Evolutionary conservation across 495 filamentous ascomycete species (phyloP), one percentile per base, ranked within the genome.

Genomic region (Podospora bellae-mahoneyi): DNA sequence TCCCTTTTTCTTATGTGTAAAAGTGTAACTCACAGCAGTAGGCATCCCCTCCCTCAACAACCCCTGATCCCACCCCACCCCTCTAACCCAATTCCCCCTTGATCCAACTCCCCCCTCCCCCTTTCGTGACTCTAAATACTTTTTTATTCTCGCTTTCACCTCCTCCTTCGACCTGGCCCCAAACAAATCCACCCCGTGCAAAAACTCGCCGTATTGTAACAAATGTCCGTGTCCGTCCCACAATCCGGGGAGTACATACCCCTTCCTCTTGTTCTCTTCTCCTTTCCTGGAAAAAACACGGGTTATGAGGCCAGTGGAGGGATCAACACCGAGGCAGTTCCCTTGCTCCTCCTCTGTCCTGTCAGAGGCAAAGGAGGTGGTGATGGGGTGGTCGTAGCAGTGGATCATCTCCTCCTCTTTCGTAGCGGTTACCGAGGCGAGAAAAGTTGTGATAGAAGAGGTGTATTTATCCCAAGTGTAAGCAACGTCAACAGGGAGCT

Each of bases 181-280:
- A 71, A 88, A 89, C 9, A 90, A 71, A 65, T 85, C 81, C 0
- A 85, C 88, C 44, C 82, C 84, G 68, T 87, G 81, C 67, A 90
- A 72, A 69, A 89, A 88, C 75, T 90, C 87, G 20, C 88, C 88
- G 73, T 88, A 89, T 68, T 80, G 81, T 26, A 88, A 68, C 67
- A 90, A 70, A 71, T 90, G 88, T 0, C 87, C 88, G 66, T 90
- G 88, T 0, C 85, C 87, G 66, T 90, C 88, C 84, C 87, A 89
- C 4, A 90, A 73, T 0, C 88, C 88, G 0, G 88, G 88, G 59
- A 88, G 75, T 1, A 82, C 84, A 67, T 82, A 16, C 6, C 15
- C n/a, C 1, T 13, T 13, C 39, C 39, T 48, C 3, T 10, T 48
- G 2, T 32, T 32, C 30, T 32, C 7, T 7, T 32, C 30, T 7